Base-by-base conservation (phyloP, 345 rosid species). In the Pugionium dolabratum region DNA sequence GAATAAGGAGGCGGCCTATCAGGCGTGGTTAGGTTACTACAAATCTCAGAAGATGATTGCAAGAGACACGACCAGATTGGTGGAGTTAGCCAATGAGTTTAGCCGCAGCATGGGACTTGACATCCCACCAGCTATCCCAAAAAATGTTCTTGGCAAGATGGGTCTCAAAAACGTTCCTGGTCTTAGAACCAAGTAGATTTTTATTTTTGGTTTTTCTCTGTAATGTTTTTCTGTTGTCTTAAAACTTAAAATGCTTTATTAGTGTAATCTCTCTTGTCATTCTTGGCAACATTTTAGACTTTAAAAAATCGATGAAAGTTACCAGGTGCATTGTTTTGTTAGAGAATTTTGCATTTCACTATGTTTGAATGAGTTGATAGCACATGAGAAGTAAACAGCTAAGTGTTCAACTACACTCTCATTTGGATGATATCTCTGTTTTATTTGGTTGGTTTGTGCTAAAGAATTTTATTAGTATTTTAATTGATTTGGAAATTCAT, bases 11-110 rank as follows among this genome's bases (percentile, higher is more conserved):
- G 69, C 97, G 36, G 96, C 99, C 0, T 95, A 91, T 63, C 95
- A 90, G 71, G 96, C 97, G 9, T 94, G 97, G 99, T 82, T 94
- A 9, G 99, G 99, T n/a, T 94, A 84, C 66, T 94, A 94, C 83
- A 94, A 88, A 69, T 90, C 97, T 4, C 80, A 73, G 67, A 88
- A 84, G 86, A 76, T 78, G 54, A 78, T 90, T 4, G 93, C 88
- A 29, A 79, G 70, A 75, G 97, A 88, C 80, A 91, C 90, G 43
- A 31, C 37, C 18, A 87, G 70, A 72, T 84, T 94, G 4, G 99
- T 91, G 54, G 91, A 90, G 86, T 91, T 94, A 31, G 99, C 91
- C 7, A 91, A 91, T 48, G 96, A 85, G 77, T 91, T 87, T 77
- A 95, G 99, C 82, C 79, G 90, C 59, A 81, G 90, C 79, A 91